Evolutionary conservation across 176 grass and related monocot species (phyloP).

Genomic region (Dendrocalamus sinicus): DNA sequence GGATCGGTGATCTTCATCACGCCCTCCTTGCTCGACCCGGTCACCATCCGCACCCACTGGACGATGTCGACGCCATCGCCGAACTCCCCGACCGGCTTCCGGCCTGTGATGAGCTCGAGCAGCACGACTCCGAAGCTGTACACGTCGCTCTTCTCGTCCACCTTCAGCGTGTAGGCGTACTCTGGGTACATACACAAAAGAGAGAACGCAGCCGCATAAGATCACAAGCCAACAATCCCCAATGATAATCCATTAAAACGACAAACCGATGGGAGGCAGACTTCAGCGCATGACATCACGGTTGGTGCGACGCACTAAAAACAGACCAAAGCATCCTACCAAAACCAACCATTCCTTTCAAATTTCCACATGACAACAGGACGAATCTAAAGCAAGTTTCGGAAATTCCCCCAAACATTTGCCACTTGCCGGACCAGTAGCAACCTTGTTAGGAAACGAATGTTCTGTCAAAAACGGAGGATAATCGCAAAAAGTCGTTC

Average conservation of each 20-base stretch:
- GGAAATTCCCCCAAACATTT: not conserved
- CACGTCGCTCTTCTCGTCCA: conserved; percentile 94
- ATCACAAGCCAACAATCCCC: conserved; percentile 18
- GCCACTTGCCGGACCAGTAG: not conserved
- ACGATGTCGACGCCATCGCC: conserved; percentile 95
- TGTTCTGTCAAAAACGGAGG: not conserved
- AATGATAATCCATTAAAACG: conserved; percentile 50
- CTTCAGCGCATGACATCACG: conserved; percentile 10
- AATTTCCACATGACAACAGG: conserved; percentile 19
- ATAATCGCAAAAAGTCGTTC: not conserved
- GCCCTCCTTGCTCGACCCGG: conserved; percentile 66
- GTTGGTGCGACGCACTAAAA: conserved; percentile 27
- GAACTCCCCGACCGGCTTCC: conserved; percentile 82
- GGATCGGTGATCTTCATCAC: conserved; percentile 67
- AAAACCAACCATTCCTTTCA: conserved; percentile 7
- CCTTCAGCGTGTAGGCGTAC: conserved; percentile 94
- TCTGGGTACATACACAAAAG: conserved; percentile 35
- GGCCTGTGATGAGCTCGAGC: conserved; percentile 63
- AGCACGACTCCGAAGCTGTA: conserved; percentile 94
- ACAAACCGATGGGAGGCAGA: conserved; percentile 35
- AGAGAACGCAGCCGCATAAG: conserved; percentile 15
- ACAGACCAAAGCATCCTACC: conserved; percentile 22
- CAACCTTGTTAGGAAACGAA: not conserved
- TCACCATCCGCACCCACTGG: conserved; percentile 75
- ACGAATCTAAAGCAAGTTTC: not conserved